Evolutionary conservation across 495 filamentous ascomycete species (phyloP).

Genomic region (Penicillium robsamsonii): DNA sequence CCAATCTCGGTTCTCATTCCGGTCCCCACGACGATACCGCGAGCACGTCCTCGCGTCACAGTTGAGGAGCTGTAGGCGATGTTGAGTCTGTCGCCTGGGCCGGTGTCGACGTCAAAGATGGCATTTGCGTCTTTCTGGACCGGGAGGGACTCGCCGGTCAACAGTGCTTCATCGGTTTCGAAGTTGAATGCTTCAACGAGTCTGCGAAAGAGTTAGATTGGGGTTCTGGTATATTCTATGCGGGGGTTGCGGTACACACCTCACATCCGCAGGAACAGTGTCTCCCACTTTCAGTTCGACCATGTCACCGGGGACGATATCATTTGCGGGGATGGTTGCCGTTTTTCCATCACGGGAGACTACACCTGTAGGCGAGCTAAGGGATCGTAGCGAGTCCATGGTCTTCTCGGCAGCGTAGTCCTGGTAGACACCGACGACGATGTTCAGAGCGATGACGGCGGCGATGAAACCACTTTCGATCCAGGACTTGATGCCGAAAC

Average conservation of each 20-base stretch:
- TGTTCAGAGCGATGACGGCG: conserved; percentile 64
- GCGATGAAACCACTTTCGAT: conserved; percentile 70
- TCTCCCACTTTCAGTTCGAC: conserved; percentile 79
- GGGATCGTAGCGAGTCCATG: conserved; percentile 65
- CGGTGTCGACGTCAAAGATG: conserved; percentile 47
- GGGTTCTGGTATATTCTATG: background rate
- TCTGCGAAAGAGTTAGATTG: conserved; percentile 22
- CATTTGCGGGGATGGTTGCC: conserved; percentile 50
- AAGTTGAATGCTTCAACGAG: conserved; percentile 69
- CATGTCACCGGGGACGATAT: conserved; percentile 64
- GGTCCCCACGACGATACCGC: conserved; percentile 67
- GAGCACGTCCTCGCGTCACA: conserved; percentile 66
- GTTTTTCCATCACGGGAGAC: conserved; percentile 55
- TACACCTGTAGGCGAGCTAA: conserved; percentile 61
- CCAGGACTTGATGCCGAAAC: conserved; percentile 65
- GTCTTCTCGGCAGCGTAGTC: conserved; percentile 74
- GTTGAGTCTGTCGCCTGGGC: conserved; percentile 68
- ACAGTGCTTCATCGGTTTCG: conserved; percentile 69
- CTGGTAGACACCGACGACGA: conserved; percentile 67
- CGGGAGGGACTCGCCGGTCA: conserved; percentile 77
- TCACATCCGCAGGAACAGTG: conserved; percentile 71
- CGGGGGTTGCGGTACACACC: conserved; percentile 25
- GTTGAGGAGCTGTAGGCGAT: conserved; percentile 71
- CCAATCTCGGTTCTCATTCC: conserved; percentile 74
- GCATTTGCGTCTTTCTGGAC: conserved; percentile 57